Base-by-base conservation (phyloP, 805 yeast species). In the Candida nonsorbophila region DNA sequence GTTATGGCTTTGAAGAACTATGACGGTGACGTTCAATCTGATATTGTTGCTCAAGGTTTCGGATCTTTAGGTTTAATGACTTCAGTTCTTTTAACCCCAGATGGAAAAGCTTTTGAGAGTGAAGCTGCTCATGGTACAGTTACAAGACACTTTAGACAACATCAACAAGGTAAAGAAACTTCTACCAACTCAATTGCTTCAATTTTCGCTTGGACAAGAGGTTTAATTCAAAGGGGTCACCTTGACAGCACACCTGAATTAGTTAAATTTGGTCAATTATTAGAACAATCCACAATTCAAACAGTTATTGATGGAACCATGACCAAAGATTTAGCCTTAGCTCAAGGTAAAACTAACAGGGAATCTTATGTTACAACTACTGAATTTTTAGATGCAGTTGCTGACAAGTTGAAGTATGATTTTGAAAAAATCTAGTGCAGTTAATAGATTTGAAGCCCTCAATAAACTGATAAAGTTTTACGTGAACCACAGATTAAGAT, bases 121-220 rank as follows among this genome's bases (percentile, higher is more conserved):
- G 92, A 83, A 56, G 90, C 90, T 36, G 92, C 92, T 19, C 92
- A 83, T 49, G 92, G 92, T 45, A 83, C 92, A 11, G 92, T 83
- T 39, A 83, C 92, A 18, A 78, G 92, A 72, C 92, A 83, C 52
- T 83, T 66, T 63, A 79, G 90, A 72, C 83, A 76, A 56, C 77
- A 79, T 46, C 90, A 83, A 59, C 75, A 75, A 49, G 90, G 90
- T 38, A 78, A 81, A 51, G 85, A 80, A 53, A 83, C 92, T 6
- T 80, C 88, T 4, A 83, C 92, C 31, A 83, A 83, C 61, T 82
- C 92, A 6, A 83, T 83, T 55, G 92, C 92, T 4, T 79, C 87
- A 12, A 83, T 83, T 34, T 83, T 81, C 45, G 92, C 92, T 17
- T 83, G 92, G 92, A 55, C 87, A n/a, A 73, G 88, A 60, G 92